phyloP scores from a whole-genome alignment of 2,329 filamentous ascomycete species.

The Pyrenophora teres region DNA sequence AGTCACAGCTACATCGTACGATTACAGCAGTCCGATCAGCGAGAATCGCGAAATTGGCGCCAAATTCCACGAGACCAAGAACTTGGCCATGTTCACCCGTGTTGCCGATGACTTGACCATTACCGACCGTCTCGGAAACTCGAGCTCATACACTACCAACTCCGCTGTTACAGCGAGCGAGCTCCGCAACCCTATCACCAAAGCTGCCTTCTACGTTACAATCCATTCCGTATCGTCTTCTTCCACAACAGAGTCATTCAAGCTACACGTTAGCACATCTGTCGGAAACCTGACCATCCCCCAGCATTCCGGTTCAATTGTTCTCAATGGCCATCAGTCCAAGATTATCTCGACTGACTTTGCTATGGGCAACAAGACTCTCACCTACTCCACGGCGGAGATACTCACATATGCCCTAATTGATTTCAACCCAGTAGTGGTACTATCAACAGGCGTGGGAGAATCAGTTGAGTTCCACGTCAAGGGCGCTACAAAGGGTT shows the following conservation, averaged over 20 bases:
- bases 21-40: conserved; percentile 66
- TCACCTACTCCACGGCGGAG: conserved; percentile 60
- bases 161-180: conserved; percentile 59
- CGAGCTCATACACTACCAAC: conserved; percentile 59
- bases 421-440: conserved; percentile 44
- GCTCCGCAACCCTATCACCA: conserved; percentile 63
- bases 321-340: conserved; percentile 64
- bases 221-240: conserved; percentile 61
- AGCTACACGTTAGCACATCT: conserved; percentile 61
- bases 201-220: conserved; percentile 63
- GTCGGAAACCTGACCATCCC: conserved; percentile 60
- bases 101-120: conserved; percentile 62
- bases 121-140: conserved; percentile 57
- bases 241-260: conserved; percentile 58
- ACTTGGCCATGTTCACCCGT: conserved; percentile 64
- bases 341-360: conserved; percentile 68
- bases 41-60: conserved; percentile 62
- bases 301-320: conserved; percentile 54
- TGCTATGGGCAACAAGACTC: conserved; percentile 56
- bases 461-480: conserved; percentile 51
- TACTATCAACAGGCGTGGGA: conserved; percentile 48
- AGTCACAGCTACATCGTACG: conserved; percentile 64
- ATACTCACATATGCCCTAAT: conserved; percentile 53
- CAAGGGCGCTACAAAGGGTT: conserved; percentile 45
- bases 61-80: conserved; percentile 68